phyloP scores from a whole-genome alignment of 257 asterid species.

The Nicotiana otophora region DNA sequence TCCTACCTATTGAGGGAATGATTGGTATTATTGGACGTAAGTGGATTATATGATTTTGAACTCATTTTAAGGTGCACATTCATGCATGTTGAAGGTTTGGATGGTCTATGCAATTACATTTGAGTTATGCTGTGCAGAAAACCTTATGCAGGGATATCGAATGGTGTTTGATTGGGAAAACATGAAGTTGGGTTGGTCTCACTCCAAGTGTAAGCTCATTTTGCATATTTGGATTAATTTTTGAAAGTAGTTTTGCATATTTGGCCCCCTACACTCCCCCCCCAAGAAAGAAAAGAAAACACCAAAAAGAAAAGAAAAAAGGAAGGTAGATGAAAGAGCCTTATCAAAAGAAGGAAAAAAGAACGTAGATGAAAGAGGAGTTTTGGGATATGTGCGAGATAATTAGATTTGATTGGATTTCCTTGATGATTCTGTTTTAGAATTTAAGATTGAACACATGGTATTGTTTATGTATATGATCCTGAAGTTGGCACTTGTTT shows the following conservation, averaged over 20 bases:
- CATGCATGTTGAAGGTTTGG: neutral
- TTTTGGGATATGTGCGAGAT: neutral
- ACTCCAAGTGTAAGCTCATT: constrained; percentile 61
- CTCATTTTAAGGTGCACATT: neutral
- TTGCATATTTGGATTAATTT: neutral
- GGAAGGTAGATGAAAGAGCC: no score
- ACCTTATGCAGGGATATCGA: constrained; percentile 66
- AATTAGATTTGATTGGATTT: neutral
- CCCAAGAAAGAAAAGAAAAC: no score
- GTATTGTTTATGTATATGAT: neutral
- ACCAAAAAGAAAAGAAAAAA: no score
- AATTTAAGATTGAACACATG: neutral
- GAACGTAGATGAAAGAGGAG: neutral
- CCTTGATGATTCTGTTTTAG: neutral
- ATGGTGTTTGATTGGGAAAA: constrained; percentile 79
- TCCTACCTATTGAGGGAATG: constrained; percentile 24
- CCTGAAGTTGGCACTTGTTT: neutral
- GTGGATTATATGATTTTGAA: constrained; percentile 19
- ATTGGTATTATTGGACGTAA: constrained; percentile 75
- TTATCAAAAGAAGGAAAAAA: no score
- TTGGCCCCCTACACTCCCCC: neutral
- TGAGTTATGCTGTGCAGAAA: constrained; percentile 40
- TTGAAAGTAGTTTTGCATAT: neutral
- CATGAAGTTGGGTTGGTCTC: constrained; percentile 71
- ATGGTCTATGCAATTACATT: neutral